Percentiles rank a stretch among this genome's conserved stretches.
phyloP scores from a whole-genome alignment of 305 asterid species.

The Petunia hybrid region DNA sequence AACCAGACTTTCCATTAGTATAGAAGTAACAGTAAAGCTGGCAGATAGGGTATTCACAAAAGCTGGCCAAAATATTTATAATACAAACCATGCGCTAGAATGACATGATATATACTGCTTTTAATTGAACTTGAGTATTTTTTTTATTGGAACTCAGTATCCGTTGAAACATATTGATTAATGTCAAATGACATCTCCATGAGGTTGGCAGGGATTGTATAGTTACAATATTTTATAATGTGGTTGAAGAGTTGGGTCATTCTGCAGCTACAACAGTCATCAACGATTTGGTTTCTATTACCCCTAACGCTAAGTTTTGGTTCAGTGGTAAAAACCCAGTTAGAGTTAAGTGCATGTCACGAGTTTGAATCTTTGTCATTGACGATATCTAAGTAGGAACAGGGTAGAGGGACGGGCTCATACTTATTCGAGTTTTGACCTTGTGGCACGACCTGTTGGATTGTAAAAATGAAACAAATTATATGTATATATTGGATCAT shows the following conservation, averaged over 20 bases:
- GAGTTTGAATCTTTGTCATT: no score
- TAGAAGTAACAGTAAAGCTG: background rate
- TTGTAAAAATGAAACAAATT: no score
- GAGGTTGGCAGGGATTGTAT: constrained; percentile 13
- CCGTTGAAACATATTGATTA: constrained; percentile 23
- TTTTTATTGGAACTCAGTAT: background rate
- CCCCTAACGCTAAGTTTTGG: no score
- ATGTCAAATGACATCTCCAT: constrained; percentile 1
- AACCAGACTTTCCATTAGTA: background rate
- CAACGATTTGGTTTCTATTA: background rate
- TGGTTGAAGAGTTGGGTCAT: background rate
- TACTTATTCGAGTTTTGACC: no score
- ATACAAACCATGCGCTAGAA: constrained; percentile 18
- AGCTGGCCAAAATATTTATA: background rate
- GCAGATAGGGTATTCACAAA: background rate
- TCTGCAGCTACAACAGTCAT: background rate
- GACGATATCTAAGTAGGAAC: no score
- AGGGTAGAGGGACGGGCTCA: no score
- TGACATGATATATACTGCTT: background rate
- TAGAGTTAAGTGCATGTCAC: no score
- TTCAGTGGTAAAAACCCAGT: no score
- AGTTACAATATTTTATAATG: no score
- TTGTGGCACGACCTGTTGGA: no score
- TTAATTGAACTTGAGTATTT: background rate
- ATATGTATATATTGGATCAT: no score